Percentiles rank a stretch among this genome's conserved stretches.
phyloP scores from a whole-genome alignment of 2,329 filamentous ascomycete species.

The Pseudopyrenochaeta lycopersici region DNA sequence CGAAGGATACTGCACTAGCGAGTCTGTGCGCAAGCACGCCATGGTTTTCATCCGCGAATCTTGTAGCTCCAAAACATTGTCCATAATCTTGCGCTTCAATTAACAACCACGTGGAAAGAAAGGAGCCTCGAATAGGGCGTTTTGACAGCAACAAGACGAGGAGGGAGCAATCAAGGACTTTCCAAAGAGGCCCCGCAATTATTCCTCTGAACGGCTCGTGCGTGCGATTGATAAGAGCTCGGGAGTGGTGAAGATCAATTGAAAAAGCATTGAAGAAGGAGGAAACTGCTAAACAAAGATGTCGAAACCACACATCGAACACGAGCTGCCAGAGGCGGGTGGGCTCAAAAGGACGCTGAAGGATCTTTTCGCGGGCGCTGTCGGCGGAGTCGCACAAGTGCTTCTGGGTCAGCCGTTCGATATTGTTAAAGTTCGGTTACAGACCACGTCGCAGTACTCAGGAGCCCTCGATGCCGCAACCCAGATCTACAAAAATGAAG shows the following conservation, averaged over 20 bases:
- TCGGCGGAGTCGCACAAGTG: slow-evolving; percentile 92
- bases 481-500: slow-evolving; percentile 88
- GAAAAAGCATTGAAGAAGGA: slow-evolving; percentile 4
- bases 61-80: slow-evolving; percentile 2
- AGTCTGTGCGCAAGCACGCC: slow-evolving; percentile 34
- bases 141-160: neutral
- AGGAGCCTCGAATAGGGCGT: neutral
- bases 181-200: slow-evolving; percentile 4
- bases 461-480: slow-evolving; percentile 81
- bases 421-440: slow-evolving; percentile 89
- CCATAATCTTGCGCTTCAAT: neutral
- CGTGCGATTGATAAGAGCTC: slow-evolving; percentile 14
- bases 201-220: slow-evolving; percentile 17
- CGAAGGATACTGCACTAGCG: slow-evolving; percentile 11
- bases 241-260: neutral
- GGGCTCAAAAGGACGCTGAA: slow-evolving; percentile 67
- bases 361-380: slow-evolving; percentile 90
- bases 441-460: slow-evolving; percentile 84
- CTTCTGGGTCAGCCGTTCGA: slow-evolving; percentile 79
- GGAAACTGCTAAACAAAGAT: slow-evolving; percentile 18
- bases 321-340: slow-evolving; percentile 47
- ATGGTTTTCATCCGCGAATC: slow-evolving; percentile 12
- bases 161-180: neutral
- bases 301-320: slow-evolving; percentile 49
- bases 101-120: neutral